Evolutionary conservation across 352 stramenopile genomes (phyloP), one percentile per base, ranked within the genome.

Genomic region (Phytophthora constricta): DNA sequence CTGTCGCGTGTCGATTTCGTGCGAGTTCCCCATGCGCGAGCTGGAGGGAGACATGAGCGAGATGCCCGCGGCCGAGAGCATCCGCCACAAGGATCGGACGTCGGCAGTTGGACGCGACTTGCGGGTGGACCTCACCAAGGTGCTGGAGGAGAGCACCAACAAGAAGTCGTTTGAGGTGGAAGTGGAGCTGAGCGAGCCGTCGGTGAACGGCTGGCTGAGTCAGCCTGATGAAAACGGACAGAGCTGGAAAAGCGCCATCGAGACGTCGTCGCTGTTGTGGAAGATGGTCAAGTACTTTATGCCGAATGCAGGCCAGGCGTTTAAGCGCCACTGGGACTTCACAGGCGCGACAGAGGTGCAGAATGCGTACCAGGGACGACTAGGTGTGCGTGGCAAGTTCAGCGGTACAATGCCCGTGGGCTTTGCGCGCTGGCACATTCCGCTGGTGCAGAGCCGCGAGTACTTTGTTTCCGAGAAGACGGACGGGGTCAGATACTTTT

Each of bases 381-480:
- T 95, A 26, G 85, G 89, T 34, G 62, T 86, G 52, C 84, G 85
- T 45, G 76, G 81, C 53, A 94, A 96, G 66, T 97, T 97, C 73
- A 86, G 81, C 39, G 91, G 91, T 1, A 96, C 91, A 9, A 97
- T 97, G 90, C 91, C 91, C 8, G 91, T 97, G 17, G 92, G 92
- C 9, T 97, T 97, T 83, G 90, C 90, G n/a, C 85, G 89, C 33
- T 92, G 82, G 75, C 86, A 97, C 65, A 95, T 97, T 49, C 85
- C 88, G 33, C 61, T 91, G n/a, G 86, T 96, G 41, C 86, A 91
- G 65, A 80, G 84, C 39, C 75, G 80, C 41, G 89, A 94, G 60
- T 97, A 97, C 64, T 96, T 86, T 63, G 82, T 96, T 10, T 95
- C 89, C 10, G 91, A 97, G 70, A 97, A 97, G 77, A 97, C 91